Base-by-base conservation (phyloP, 192 early-diverging fungal genomes). In the Entophlyctis luteolus region DNA sequence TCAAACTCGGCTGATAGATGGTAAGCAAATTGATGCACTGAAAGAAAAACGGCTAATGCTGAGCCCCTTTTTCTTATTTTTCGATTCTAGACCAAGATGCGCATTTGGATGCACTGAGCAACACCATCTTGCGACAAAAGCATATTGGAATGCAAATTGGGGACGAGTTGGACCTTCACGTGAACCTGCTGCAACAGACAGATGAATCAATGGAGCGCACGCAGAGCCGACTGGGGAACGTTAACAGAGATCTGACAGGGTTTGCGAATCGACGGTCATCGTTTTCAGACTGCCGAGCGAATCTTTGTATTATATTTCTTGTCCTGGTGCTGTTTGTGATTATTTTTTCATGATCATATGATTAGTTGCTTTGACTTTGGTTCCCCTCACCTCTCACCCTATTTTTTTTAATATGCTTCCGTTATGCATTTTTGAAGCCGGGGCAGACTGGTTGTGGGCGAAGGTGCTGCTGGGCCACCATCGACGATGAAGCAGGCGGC, bases 151-250 rank as follows among this genome's bases (percentile, higher is more conserved):
- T 89, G 22, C 65, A 85, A 73, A 92, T 90, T 56, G 83, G 82
- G 22, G 87, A 90, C 54, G 90, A 92, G 72, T 63, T 92, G 37
- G 83, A 89, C 18, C 70, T 79, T 6, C 90, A 92, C 69, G 78
- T 86, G 20, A 77, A 86, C 20, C 62, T 90, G 52, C 68, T 92
- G 72, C 85, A 88, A 36, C 87, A 92, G 12, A 92, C 90, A 1
- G 87, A 88, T 28, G 72, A 72, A 28, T 67, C 83, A 32, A 83
- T 89, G 3, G 89, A 89, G 70, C 59, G 68, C 1, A 86, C 86
- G 0, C 55, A 50, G n/a, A 28, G 4, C 4, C 63, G 63, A 8
- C 22, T 66, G 14, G 50, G 63, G 33, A 50, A 52, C 36, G 63
- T 66, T 8, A 66, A 66, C 34, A 16, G 36, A 12, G 18, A 48